Conservation (phyloP, 2,329 filamentous ascomycete species). For the Tolypocladium pustulatum region DNA sequence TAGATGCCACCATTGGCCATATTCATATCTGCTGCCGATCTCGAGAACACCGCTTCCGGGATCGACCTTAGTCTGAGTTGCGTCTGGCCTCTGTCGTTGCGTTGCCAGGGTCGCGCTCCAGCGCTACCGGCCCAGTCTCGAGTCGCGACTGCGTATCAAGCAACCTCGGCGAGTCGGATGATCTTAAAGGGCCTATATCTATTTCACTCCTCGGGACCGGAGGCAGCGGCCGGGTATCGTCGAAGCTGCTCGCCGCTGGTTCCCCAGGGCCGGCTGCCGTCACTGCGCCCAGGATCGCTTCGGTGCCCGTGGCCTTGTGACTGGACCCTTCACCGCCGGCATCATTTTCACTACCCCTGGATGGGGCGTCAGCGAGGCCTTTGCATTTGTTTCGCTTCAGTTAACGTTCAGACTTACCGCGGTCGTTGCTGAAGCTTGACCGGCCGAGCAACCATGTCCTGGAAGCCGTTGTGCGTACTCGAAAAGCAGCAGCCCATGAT, state of each 20-base stretch:
- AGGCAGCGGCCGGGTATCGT: not conserved
- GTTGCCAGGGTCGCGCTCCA: not conserved
- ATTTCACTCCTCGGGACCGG: not conserved
- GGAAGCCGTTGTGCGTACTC: constrained; percentile 5
- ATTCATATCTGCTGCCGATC: not conserved
- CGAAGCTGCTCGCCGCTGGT: not conserved
- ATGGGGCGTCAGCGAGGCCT: not conserved
- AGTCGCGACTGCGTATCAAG: not conserved
- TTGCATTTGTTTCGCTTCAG: not conserved
- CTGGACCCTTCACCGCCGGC: not conserved
- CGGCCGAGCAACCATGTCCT: constrained; percentile 5
- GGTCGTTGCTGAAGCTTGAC: not conserved
- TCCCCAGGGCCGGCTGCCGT: not conserved
- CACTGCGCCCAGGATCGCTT: not conserved
- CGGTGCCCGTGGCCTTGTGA: not conserved
- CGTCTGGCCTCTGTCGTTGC: not conserved
- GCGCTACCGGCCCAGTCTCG: not conserved
- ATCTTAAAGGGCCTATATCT: not conserved
- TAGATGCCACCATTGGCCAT: not conserved
- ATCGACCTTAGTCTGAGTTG: not conserved
- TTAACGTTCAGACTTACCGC: not conserved
- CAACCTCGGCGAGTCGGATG: not conserved
- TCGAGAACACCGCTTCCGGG: not conserved
- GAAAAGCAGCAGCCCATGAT: constrained; percentile 3
- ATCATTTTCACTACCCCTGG: not conserved